Conservation (phyloP, 768 basidiomycete species). For the Suillus fuscotomentosus region DNA sequence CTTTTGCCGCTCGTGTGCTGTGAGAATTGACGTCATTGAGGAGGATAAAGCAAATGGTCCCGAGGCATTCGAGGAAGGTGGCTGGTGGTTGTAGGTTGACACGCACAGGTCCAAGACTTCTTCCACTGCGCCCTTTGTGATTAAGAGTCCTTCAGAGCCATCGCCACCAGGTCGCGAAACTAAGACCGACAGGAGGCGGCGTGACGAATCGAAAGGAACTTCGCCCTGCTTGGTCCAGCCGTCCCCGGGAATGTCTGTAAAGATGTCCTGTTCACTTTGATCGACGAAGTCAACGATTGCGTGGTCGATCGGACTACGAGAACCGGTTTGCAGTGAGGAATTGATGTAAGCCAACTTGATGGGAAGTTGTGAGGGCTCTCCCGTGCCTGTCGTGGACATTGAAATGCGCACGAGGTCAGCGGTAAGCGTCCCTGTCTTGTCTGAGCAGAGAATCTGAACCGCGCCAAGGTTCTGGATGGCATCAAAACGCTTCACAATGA, state of each 20-base stretch:
- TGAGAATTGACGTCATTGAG: constrained; percentile 16
- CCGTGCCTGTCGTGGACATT: constrained; percentile 22
- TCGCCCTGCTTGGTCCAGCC: constrained; percentile 32
- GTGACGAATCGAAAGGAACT: constrained; percentile 36
- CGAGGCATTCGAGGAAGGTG: not conserved
- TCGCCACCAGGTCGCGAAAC: constrained; percentile 22
- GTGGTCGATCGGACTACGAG: constrained; percentile 35
- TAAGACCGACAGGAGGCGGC: constrained; percentile 34
- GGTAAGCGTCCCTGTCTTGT: constrained; percentile 66
- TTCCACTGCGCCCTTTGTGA: constrained; percentile 32
- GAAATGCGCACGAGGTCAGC: constrained; percentile 37
- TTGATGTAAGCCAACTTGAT: constrained; percentile 30
- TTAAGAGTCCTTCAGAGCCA: constrained; percentile 21
- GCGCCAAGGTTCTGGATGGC: constrained; percentile 62
- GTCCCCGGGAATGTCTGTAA: constrained; percentile 10
- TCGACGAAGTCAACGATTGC: constrained; percentile 30
- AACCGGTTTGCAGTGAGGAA: constrained; percentile 32
- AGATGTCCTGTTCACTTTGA: constrained; percentile 13
- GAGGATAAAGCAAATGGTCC: constrained; percentile 11
- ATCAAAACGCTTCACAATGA: constrained; percentile 61
- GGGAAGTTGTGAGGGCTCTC: constrained; percentile 24
- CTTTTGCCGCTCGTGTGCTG: constrained; percentile 17
- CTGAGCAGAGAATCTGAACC: constrained; percentile 54
- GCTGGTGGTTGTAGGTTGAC: constrained; percentile 13
- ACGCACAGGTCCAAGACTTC: constrained; percentile 31